Evolutionary conservation across 2,329 filamentous ascomycete genomes (phyloP), one percentile per base, ranked within the genome.

Genomic region (Periconia sp.): DNA sequence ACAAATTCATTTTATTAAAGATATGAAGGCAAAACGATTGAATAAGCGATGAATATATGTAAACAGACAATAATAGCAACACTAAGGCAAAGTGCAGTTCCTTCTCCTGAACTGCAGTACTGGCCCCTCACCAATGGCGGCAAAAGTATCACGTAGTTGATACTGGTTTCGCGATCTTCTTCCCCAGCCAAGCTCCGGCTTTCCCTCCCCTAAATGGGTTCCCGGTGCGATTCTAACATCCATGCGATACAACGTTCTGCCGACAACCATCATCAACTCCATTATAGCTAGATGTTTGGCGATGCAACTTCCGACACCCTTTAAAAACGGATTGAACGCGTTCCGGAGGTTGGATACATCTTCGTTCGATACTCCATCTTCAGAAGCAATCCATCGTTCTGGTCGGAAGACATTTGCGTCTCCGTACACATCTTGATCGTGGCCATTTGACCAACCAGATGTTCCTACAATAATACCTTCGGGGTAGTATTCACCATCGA

Each of bases 241-340:
- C 17, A 42, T 11, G 2, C 41, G 7, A 2, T 3, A 42, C 23
- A 27, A 27, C 23, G 23, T 27, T 8, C 23, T 3, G 5, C 5
- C 23, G 3, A 27, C 23, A 3, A 27, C 23, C 23, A 27, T 27
- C 18, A 49, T 40, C 7, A 66, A n/a, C 19, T 57, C 59, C 40
- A 56, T 46, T 15, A 57, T 53, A 7, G 59, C 53, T 44, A 66
- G 53, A 11, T 61, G 58, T 53, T 56, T 56, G 10, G 62, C 64
- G 17, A 55, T 54, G 37, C 62, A 66, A 35, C 58, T 62, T 31
- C 50, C 37, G 14, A 59, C 57, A 11, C 64, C 64, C 20, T 54
- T 49, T 10, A 49, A 45, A 45, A 65, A 66, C 10, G 63, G 61
- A 20, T 48, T 43, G 14, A 49, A 58, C 9, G 47, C 47, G 1